Conservation (phyloP, 352 stramenopile genomes). For the Phytophthora chlamydospora region DNA sequence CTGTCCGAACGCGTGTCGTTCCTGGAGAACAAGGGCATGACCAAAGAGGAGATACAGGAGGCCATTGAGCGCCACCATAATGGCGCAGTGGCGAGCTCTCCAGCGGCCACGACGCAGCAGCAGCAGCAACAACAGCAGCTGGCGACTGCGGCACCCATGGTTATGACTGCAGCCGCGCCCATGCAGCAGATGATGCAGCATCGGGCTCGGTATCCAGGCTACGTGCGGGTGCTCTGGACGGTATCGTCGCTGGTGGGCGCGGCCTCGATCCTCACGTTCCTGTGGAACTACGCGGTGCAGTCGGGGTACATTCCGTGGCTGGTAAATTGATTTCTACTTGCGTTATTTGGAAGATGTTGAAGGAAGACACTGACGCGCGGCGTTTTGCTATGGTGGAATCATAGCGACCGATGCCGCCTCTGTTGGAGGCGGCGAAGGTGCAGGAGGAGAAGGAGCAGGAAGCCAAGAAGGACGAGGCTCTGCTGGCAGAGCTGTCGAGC, state of each 20-base stretch:
- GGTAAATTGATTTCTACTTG: slow-evolving; percentile 32
- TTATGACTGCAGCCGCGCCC: slow-evolving; percentile 53
- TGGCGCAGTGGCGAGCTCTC: slow-evolving; percentile 9
- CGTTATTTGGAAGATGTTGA: not conserved
- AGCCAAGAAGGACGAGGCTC: slow-evolving; percentile 53
- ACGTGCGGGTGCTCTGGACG: slow-evolving; percentile 70
- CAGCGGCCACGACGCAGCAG: not conserved
- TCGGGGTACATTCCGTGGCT: slow-evolving; percentile 73
- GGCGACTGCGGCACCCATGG: slow-evolving; percentile 36
- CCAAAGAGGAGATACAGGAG: slow-evolving; percentile 82
- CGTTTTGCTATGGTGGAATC: slow-evolving; percentile 4
- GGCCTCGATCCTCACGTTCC: slow-evolving; percentile 69
- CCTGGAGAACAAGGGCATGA: slow-evolving; percentile 83
- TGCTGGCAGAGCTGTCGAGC: slow-evolving; percentile 50
- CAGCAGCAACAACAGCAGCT: slow-evolving; percentile 14
- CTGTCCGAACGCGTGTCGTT: slow-evolving; percentile 81
- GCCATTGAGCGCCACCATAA: slow-evolving; percentile 72
- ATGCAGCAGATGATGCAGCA: slow-evolving; percentile 56
- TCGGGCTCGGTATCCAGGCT: slow-evolving; percentile 50
- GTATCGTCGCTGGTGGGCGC: slow-evolving; percentile 75
- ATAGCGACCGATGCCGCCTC: slow-evolving; percentile 40
- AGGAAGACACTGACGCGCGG: not conserved
- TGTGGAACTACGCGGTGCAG: slow-evolving; percentile 81
- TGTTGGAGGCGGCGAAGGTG: slow-evolving; percentile 51
- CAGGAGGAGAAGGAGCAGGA: slow-evolving; percentile 63